Percentiles rank a stretch among this genome's conserved stretches.
phyloP scores from a whole-genome alignment of 192 early-diverging fungal species.

The Coemansia sp. region DNA sequence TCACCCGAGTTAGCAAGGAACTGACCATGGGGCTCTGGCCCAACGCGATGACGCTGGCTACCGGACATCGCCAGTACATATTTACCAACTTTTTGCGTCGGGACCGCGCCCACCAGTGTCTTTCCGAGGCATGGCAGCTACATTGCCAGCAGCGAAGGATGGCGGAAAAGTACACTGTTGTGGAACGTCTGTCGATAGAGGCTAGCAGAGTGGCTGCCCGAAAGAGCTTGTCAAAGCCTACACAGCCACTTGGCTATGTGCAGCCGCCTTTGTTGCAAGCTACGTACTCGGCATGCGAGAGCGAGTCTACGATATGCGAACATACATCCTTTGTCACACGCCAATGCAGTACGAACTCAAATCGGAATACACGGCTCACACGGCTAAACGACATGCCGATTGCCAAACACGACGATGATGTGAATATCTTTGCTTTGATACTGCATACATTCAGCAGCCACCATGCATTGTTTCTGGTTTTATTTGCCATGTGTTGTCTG shows the following conservation, averaged over 20 bases:
- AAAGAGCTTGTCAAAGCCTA: background rate
- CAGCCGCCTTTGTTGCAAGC: background rate
- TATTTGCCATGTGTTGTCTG: background rate
- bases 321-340: background rate
- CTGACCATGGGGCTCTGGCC: slow-evolving; percentile 50
- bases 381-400: background rate
- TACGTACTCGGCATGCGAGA: slow-evolving; percentile 10
- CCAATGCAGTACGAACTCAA: background rate
- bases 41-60: slow-evolving; percentile 47
- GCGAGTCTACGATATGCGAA: slow-evolving; percentile 25
- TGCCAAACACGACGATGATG: background rate
- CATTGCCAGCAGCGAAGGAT: background rate
- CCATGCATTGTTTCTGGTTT: background rate
- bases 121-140: slow-evolving; percentile 20
- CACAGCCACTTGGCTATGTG: background rate
- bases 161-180: background rate
- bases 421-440: background rate
- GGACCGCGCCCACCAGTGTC: slow-evolving; percentile 35
- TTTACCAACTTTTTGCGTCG: slow-evolving; percentile 52
- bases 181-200: background rate
- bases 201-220: background rate
- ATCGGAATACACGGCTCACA: background rate
- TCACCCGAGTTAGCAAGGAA: slow-evolving; percentile 49
- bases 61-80: slow-evolving; percentile 34
- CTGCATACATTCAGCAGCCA: background rate